These are phyloP conservation scores for Wickerhamomyces subpelliculosus DNA, from an alignment of 805 yeast genomes.

Conservation along the genomic window DNA sequence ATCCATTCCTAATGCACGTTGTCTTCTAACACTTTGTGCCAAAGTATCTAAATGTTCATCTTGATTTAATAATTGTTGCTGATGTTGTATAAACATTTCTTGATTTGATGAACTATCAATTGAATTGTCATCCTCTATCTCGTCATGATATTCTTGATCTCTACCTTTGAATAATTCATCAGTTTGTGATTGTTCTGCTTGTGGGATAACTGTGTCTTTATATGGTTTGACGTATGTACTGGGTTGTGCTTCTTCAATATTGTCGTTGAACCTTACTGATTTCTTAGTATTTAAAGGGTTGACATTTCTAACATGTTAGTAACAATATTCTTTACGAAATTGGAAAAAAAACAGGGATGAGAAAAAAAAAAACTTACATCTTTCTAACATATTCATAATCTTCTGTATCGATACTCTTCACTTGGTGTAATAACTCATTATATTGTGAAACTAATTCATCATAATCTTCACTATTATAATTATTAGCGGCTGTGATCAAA, in stretches of 20 bases:
- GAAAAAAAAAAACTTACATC: constrained; percentile 1
- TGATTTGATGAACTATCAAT: constrained; percentile 24
- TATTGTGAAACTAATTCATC: constrained; percentile 21
- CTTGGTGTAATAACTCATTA: constrained; percentile 3
- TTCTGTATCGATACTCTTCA: constrained; percentile 10
- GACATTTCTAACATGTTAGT: background rate
- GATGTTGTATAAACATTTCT: constrained; percentile 34
- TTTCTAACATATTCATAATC: constrained; percentile 14
- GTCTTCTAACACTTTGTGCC: constrained; percentile 36
- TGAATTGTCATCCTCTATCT: background rate
- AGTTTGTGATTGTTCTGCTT: constrained; percentile 5
- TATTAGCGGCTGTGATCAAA: constrained; percentile 3
- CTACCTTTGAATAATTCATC: constrained; percentile 16
- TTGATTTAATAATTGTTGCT: constrained; percentile 40
- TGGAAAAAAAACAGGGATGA: no score
- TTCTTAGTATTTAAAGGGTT: constrained; percentile 11
- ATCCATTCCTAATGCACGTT: constrained; percentile 36
- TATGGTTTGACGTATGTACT: constrained; percentile 11
- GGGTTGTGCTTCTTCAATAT: constrained; percentile 7
- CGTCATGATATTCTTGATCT: constrained; percentile 2
- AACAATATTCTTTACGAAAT: no score
- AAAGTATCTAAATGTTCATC: constrained; percentile 35
- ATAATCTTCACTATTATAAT: constrained; percentile 12
- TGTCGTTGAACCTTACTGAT: constrained; percentile 23
- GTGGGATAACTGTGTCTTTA: constrained; percentile 12